A percentile compares a stretch with the other conserved stretches of the same genome.
phyloP scores from a whole-genome alignment of 495 filamentous ascomycete genomes.

The Talaromyces thailandensis region DNA sequence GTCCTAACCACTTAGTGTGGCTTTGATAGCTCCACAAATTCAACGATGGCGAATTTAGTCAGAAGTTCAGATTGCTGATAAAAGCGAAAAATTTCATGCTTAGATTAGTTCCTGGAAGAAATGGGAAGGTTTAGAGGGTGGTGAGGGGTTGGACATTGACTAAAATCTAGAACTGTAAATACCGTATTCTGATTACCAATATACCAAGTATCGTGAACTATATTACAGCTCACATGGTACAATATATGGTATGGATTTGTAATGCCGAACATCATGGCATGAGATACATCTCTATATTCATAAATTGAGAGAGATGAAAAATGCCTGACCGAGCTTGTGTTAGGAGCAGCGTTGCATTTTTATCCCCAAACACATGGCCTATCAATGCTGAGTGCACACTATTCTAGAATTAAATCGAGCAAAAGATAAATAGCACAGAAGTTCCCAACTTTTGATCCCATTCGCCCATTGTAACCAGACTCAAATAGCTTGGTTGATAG shows the following conservation, averaged over 20 bases:
- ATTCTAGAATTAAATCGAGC: no score
- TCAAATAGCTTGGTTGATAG: not conserved
- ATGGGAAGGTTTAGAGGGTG: not conserved
- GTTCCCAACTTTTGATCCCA: not conserved
- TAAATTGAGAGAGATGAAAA: not conserved
- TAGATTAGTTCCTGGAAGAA: not conserved
- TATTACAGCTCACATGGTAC: not conserved
- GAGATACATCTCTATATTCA: not conserved
- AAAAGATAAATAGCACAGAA: not conserved
- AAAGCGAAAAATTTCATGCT: not conserved
- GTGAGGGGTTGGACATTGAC: not conserved
- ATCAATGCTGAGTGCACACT: no score
- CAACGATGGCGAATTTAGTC: not conserved
- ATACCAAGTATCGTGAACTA: not conserved
- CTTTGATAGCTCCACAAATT: not conserved
- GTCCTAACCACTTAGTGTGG: not conserved
- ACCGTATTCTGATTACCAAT: not conserved
- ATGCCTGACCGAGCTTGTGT: not conserved
- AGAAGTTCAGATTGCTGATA: not conserved
- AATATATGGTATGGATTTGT: not conserved
- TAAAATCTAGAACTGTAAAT: not conserved
- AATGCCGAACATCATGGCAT: not conserved
- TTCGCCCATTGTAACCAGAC: not conserved
- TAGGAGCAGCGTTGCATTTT: not conserved
- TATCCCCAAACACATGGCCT: not conserved